phyloP scores from a whole-genome alignment of 768 basidiomycete genomes.

The Lactarius deliciosus region DNA sequence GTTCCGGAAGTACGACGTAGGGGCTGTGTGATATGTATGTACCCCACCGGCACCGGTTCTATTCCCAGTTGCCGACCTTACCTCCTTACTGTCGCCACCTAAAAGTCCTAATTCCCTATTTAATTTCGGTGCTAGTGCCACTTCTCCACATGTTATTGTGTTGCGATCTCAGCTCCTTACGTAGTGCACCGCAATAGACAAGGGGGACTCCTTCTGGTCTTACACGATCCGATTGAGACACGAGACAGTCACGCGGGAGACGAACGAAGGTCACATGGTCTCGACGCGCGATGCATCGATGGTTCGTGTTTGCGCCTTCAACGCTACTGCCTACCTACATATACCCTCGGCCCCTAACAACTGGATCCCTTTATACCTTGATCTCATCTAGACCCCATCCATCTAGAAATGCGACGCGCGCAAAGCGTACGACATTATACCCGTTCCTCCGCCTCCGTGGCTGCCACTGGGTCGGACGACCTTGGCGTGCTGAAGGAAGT shows the following conservation, averaged over 20 bases:
- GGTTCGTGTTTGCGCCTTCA: neutral
- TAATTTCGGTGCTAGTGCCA: neutral
- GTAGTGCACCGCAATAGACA: neutral
- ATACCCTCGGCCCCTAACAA: constrained; percentile 17
- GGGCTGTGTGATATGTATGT: constrained; percentile 23
- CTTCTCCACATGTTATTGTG: neutral
- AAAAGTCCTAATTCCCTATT: neutral
- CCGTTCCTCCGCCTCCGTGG: constrained; percentile 16
- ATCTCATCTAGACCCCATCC: neutral
- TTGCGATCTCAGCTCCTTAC: neutral
- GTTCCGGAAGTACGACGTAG: constrained; percentile 71
- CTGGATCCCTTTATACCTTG: neutral
- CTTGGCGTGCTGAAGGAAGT: constrained; percentile 27
- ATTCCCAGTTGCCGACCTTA: neutral
- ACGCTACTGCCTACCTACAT: neutral
- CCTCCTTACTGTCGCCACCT: neutral
- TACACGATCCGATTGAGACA: neutral
- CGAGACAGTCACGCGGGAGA: neutral
- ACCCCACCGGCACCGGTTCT: too few species aligned
- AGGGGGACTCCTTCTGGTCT: neutral
- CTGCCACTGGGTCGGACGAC: constrained; percentile 21
- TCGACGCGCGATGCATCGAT: constrained; percentile 7
- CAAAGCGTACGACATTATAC: constrained; percentile 28
- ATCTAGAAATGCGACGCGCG: constrained; percentile 25
- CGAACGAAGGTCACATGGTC: constrained; percentile 9